phyloP scores from a whole-genome alignment of 1,284 basidiomycete genomes.

The Pseudozyma pruni region DNA sequence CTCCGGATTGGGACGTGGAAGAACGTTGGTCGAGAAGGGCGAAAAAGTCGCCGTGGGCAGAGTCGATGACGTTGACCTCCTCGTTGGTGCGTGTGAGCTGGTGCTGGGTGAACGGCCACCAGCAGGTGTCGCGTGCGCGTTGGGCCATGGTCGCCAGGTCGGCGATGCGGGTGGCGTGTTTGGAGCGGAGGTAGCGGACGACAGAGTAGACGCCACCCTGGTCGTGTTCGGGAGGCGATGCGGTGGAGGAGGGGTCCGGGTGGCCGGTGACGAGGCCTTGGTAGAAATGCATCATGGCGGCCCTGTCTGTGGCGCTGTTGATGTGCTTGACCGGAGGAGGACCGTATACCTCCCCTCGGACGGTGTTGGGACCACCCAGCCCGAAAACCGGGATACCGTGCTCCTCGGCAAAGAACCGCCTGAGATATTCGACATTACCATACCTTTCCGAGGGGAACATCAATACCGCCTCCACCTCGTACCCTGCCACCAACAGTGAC shows the following conservation, averaged over 20 bases:
- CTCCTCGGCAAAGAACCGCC: conserved; percentile 77
- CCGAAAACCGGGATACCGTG: conserved; percentile 72
- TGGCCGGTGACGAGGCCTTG: conserved; percentile 63
- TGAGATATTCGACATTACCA: conserved; percentile 82
- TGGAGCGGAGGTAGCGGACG: conserved; percentile 75
- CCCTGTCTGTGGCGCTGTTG: conserved; percentile 72
- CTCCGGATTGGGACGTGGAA: no score
- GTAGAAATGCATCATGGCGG: conserved; percentile 79
- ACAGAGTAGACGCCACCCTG: conserved; percentile 71
- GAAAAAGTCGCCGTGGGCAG: conserved; percentile 81
- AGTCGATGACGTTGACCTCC: conserved; percentile 78
- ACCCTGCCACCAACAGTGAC: conserved; percentile 87
- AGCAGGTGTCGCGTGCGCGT: conserved; percentile 81
- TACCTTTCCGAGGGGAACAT: conserved; percentile 77
- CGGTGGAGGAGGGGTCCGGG: conserved; percentile 1
- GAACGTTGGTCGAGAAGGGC: conserved; percentile 71
- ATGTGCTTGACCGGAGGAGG: conserved; percentile 69
- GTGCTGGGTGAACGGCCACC: conserved; percentile 99
- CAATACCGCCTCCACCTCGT: conserved; percentile 86
- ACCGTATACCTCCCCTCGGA: conserved; percentile 41
- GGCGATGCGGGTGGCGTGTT: conserved; percentile 76
- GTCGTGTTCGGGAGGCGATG: no score
- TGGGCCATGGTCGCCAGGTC: conserved; percentile 81
- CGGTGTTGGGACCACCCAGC: conserved; percentile 45
- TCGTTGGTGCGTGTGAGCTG: conserved; percentile 43